Evolutionary conservation across 106 monocot species (phyloP).

Genomic region (Dioscorea zingiberensis): DNA sequence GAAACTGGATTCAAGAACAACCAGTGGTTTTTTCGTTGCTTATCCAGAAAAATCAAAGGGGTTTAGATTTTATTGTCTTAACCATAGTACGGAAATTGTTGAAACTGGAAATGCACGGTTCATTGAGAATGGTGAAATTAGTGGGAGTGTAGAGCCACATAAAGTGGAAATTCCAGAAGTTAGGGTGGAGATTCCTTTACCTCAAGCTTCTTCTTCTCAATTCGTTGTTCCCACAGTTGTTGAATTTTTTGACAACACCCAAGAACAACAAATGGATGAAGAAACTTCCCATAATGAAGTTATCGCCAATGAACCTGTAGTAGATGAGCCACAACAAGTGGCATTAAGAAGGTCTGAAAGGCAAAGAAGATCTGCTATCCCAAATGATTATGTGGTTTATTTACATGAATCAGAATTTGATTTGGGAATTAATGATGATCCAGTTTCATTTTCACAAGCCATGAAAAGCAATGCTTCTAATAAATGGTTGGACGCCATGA

Average conservation of each 20-base stretch:
- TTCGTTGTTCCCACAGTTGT: background rate
- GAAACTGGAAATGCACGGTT: no score
- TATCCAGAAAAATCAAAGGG: background rate
- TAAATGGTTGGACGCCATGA: no score
- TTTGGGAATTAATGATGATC: background rate
- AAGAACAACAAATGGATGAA: background rate
- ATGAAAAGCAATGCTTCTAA: no score
- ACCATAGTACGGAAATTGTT: no score
- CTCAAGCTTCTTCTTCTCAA: no score
- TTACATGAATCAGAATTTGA: background rate
- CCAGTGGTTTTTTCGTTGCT: slow-evolving; percentile 5
- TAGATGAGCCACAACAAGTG: background rate
- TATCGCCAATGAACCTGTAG: background rate
- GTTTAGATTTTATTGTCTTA: slow-evolving; percentile 1
- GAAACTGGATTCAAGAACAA: background rate
- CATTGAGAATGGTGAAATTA: no score
- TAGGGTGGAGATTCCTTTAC: no score
- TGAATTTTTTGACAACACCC: background rate
- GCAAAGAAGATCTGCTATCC: no score
- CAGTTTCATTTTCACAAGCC: background rate
- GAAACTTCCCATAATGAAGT: background rate
- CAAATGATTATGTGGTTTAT: background rate
- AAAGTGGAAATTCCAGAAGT: no score
- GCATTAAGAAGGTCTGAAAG: background rate
- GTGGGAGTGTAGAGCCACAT: no score